phyloP scores from a whole-genome alignment of 2,329 filamentous ascomycete species.

The Neofusicoccum kwambonambiense region DNA sequence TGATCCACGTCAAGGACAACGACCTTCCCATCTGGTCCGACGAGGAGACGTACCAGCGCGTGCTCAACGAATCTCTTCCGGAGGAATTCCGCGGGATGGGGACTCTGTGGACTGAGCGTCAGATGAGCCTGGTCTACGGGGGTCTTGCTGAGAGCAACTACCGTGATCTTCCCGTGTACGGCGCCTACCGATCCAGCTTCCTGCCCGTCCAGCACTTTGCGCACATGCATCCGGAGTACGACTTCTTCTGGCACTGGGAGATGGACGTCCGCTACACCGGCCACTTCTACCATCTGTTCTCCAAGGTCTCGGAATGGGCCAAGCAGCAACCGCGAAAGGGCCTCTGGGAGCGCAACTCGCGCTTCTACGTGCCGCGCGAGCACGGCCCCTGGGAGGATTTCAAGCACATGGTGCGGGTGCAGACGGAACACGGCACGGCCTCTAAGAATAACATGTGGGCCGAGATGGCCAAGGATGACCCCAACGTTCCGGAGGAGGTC shows the following conservation, averaged over 20 bases:
- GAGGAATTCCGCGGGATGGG: constrained; percentile 53
- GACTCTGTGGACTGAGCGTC: constrained; percentile 52
- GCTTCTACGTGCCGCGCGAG: constrained; percentile 71
- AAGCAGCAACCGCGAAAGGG: constrained; percentile 65
- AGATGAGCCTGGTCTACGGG: constrained; percentile 56
- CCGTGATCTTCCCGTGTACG: constrained; percentile 65
- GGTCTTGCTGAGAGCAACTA: constrained; percentile 51
- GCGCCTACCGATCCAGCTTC: constrained; percentile 70
- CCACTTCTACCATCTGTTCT: constrained; percentile 80
- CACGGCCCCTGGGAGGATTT: constrained; percentile 75
- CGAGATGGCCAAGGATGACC: constrained; percentile 37
- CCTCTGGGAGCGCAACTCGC: constrained; percentile 75
- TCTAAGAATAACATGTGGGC: constrained; percentile 46
- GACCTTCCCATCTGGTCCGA: constrained; percentile 80
- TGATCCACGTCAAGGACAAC: constrained; percentile 81
- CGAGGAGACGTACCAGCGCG: constrained; percentile 66
- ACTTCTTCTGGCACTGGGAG: constrained; percentile 93
- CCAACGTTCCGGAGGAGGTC: constrained; percentile 40
- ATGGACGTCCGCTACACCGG: constrained; percentile 90
- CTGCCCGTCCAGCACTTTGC: constrained; percentile 97
- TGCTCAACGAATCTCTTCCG: constrained; percentile 53
- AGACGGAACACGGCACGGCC: constrained; percentile 56
- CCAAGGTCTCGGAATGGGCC: constrained; percentile 66
- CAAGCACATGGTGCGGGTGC: constrained; percentile 60
- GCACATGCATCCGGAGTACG: constrained; percentile 82